Evolutionary conservation across 148 eudicot genomes (phyloP).

Genomic region (Tetragonia tetragonoides): DNA sequence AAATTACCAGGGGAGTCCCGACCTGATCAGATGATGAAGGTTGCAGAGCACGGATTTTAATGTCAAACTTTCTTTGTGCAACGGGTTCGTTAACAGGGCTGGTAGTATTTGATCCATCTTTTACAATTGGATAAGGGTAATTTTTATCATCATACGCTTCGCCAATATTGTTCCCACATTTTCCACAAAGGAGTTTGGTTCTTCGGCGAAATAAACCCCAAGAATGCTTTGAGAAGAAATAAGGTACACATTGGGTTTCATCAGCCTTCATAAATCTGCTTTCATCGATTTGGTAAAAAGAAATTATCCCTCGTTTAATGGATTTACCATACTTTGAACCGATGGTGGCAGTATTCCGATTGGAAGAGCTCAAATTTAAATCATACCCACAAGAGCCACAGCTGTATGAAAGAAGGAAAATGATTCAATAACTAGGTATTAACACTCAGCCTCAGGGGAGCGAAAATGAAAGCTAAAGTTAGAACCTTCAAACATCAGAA

Average conservation of each 20-base stretch:
- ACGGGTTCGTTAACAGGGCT: slow-evolving; percentile 37
- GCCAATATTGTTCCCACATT: slow-evolving; percentile 64
- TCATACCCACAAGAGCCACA: slow-evolving; percentile 81
- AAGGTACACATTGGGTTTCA: slow-evolving; percentile 52
- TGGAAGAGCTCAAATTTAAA: slow-evolving; percentile 65
- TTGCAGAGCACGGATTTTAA: slow-evolving; percentile 64
- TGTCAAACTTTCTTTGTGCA: slow-evolving; percentile 43
- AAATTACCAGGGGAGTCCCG: slow-evolving; percentile 42
- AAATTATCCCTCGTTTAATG: slow-evolving; percentile 56
- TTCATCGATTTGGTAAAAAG: slow-evolving; percentile 62
- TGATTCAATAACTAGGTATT: background rate
- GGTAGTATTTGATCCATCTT: slow-evolving; percentile 39
- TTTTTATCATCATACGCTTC: slow-evolving; percentile 42
- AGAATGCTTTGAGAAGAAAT: slow-evolving; percentile 34
- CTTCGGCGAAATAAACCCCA: slow-evolving; percentile 54
- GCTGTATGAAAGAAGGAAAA: slow-evolving; percentile 36
- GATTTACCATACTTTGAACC: slow-evolving; percentile 67
- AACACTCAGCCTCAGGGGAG: background rate
- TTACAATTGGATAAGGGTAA: slow-evolving; percentile 37
- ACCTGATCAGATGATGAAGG: slow-evolving; percentile 49
- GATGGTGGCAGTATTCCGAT: slow-evolving; percentile 55
- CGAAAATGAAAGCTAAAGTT: background rate
- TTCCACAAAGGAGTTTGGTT: slow-evolving; percentile 74
- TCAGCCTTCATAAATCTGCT: slow-evolving; percentile 77
- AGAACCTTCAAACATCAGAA: background rate